phyloP scores from a whole-genome alignment of 2,329 filamentous ascomycete species.

The Sclerotinia nivalis region DNA sequence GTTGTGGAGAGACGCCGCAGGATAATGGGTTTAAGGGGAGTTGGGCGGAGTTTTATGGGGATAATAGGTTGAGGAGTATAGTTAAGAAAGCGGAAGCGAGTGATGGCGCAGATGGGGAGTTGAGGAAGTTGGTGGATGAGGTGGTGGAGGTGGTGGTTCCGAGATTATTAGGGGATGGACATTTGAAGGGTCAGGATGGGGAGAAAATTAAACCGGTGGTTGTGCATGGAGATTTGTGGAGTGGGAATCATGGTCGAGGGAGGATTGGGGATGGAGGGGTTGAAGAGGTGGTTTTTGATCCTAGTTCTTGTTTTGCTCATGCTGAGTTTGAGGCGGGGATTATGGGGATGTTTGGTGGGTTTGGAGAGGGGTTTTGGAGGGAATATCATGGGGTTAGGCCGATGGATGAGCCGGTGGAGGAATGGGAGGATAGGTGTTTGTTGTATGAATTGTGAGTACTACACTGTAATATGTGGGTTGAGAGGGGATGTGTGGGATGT shows the following conservation, averaged over 20 bases:
- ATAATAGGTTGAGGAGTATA: constrained; percentile 70
- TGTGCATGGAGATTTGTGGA: constrained; percentile 92
- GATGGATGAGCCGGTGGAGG: constrained; percentile 75
- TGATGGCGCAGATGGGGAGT: constrained; percentile 64
- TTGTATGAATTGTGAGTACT: constrained; percentile 77
- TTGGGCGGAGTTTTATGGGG: constrained; percentile 85
- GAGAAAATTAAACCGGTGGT: constrained; percentile 72
- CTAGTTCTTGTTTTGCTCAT: constrained; percentile 79
- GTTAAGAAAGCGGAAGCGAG: constrained; percentile 55
- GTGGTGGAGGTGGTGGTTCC: constrained; percentile 70
- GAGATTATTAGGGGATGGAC: constrained; percentile 67
- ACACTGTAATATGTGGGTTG: not conserved
- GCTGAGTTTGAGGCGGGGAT: constrained; percentile 90
- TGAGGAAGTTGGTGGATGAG: constrained; percentile 64
- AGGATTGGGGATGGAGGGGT: constrained; percentile 55
- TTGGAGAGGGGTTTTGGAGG: constrained; percentile 67
- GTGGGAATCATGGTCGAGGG: constrained; percentile 74
- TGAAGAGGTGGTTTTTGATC: constrained; percentile 81
- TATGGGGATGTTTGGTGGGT: constrained; percentile 96
- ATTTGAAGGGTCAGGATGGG: constrained; percentile 54
- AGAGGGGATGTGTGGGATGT: not conserved
- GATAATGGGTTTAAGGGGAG: constrained; percentile 70
- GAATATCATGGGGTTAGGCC: constrained; percentile 77
- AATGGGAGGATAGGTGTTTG: constrained; percentile 80
- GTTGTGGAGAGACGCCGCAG: constrained; percentile 82